phyloP scores from a whole-genome alignment of 768 basidiomycete genomes.

The Panellus pusillus region DNA sequence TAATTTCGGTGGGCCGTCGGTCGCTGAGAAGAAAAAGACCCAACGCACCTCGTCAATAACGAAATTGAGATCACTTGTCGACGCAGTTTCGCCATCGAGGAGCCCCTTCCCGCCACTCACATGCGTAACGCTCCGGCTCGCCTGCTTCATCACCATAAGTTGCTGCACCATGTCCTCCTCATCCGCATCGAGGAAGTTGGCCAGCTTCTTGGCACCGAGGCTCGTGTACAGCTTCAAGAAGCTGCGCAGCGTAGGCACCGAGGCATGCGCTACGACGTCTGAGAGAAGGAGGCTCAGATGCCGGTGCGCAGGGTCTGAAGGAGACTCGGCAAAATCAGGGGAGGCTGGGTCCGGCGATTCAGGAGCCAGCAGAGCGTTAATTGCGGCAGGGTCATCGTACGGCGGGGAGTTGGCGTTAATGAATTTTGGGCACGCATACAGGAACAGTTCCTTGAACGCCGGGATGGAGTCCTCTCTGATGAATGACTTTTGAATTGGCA shows the following conservation, averaged over 20 bases:
- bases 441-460: constrained; percentile 90
- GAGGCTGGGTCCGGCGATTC: constrained; percentile 36
- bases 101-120: constrained; percentile 60
- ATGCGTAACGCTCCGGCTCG: constrained; percentile 74
- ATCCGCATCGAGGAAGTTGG: constrained; percentile 86
- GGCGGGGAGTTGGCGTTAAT: constrained; percentile 93
- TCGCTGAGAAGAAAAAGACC: neutral
- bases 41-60: constrained; percentile 80
- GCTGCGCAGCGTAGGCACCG: constrained; percentile 83
- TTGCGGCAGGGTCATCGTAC: constrained; percentile 74
- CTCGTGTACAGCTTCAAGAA: constrained; percentile 96
- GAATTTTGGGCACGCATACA: constrained; percentile 95
- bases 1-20: neutral
- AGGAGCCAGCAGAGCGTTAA: constrained; percentile 50
- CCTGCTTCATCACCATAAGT: constrained; percentile 95
- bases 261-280: constrained; percentile 72
- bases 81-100: constrained; percentile 83
- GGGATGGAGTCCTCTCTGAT: constrained; percentile 68
- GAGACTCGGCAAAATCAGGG: constrained; percentile 30
- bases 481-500: neutral
- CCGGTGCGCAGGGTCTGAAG: constrained; percentile 74
- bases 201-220: constrained; percentile 87
- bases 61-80: constrained; percentile 93
- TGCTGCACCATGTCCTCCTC: constrained; percentile 96
- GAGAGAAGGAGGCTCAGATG: constrained; percentile 84